Evolutionary conservation across 345 rosid species (phyloP), one percentile per base, ranked within the genome.

Genomic region (Mallotus nudiflorus): DNA sequence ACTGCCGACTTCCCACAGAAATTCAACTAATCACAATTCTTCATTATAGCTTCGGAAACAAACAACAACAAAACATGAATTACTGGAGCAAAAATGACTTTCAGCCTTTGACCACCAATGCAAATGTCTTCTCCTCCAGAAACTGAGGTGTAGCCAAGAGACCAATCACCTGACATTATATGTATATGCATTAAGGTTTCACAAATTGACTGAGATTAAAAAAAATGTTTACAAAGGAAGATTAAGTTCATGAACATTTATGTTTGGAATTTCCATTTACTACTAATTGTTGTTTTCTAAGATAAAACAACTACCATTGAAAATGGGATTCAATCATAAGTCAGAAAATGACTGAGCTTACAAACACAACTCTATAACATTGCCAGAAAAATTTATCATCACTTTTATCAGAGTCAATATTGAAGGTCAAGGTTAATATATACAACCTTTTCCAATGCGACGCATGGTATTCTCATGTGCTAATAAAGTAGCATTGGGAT

Each of bases 391-490:
- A 19, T 1, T 53, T 27, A 29, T 62, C 24, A 44, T 50, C 15
- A 39, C 40, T 44, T 65, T 19, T 27, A 50, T 63, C 25, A 62
- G 16, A 75, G 29, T 9, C 7, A 22, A 15, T 31, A 29, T 29
- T 4, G 14, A 28, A 27, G 37, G 27, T 62, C 18, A 52, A 45
- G 40, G 7, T 29, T 5, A 50, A 40, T 18, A 22, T 56, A 44
- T 28, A 68, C 66, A 51, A 89, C 95, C 90, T 87, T 81, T 84
- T 60, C 85, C 78, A 78, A 91, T 75, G 64, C 86, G 94, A 48
- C 79, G 66, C 85, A 80, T 84, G 63, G 98, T 89, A 7, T 89
- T 89, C 79, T 84, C 85, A 70, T 93, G 94, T 39, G 90, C 94
- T 56, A 93, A 70, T 33, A 91, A 80, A 24, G 56, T 77, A 69